Percentiles rank a stretch among this genome's conserved stretches.
phyloP scores from a whole-genome alignment of 768 basidiomycete species.

The Leccinum fibrillosum region DNA sequence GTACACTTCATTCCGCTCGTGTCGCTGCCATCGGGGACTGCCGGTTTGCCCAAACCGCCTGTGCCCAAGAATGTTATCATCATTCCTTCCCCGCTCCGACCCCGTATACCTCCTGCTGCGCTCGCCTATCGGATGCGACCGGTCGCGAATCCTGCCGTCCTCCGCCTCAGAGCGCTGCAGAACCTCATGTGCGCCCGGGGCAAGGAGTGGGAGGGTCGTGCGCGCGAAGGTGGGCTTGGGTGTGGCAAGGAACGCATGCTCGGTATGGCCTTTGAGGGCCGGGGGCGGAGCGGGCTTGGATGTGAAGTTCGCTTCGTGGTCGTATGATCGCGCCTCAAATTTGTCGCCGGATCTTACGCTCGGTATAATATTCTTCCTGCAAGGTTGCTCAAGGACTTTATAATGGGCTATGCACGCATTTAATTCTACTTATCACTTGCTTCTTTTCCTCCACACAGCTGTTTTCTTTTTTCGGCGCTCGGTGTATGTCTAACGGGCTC shows the following conservation, averaged over 20 bases:
- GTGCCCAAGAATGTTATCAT: slow-evolving; percentile 38
- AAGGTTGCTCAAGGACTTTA: slow-evolving; percentile 16
- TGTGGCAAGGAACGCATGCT: slow-evolving; percentile 57
- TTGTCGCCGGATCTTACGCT: neutral
- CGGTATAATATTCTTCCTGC: slow-evolving; percentile 5
- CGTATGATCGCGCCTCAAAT: slow-evolving; percentile 14
- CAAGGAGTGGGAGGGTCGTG: slow-evolving; percentile 47
- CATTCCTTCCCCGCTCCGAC: slow-evolving; percentile 41
- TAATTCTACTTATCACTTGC: slow-evolving; percentile 29
- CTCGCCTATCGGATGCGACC: slow-evolving; percentile 50
- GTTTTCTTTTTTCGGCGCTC: neutral
- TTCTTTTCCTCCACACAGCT: neutral
- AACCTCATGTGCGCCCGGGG: slow-evolving; percentile 47
- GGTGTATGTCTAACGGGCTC: slow-evolving; percentile 6
- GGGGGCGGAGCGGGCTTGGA: slow-evolving; percentile 51
- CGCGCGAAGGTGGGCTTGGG: slow-evolving; percentile 46
- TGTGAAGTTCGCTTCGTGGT: slow-evolving; percentile 38
- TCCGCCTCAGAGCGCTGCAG: slow-evolving; percentile 59
- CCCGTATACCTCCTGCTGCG: slow-evolving; percentile 29
- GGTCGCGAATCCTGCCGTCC: slow-evolving; percentile 56
- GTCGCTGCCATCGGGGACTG: slow-evolving; percentile 32
- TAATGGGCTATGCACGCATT: slow-evolving; percentile 32
- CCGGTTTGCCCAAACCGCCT: slow-evolving; percentile 20
- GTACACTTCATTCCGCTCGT: slow-evolving; percentile 42
- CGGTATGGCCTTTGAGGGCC: slow-evolving; percentile 59